These are phyloP conservation scores for Suillus weaverae DNA, from an alignment of 768 basidiomycete genomes.

Conservation along the genomic window DNA sequence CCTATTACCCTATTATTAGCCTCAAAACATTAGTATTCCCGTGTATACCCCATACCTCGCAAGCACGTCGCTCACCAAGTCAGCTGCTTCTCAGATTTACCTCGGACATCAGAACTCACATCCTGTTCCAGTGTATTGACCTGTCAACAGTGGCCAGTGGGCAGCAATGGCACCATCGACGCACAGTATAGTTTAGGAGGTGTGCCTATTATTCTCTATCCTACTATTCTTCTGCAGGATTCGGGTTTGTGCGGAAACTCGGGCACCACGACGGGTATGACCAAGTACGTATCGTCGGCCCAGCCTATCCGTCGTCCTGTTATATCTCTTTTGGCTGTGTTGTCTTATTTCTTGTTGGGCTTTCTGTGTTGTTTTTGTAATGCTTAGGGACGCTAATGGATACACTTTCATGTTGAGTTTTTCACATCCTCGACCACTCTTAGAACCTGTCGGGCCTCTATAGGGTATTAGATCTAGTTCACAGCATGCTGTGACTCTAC, in stretches of 20 bases:
- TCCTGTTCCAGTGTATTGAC: constrained; percentile 51
- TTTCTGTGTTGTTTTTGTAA: constrained; percentile 7
- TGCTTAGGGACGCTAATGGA: background rate
- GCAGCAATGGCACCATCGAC: constrained; percentile 60
- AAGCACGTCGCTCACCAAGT: constrained; percentile 58
- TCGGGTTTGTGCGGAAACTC: constrained; percentile 40
- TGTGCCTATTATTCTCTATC: constrained; percentile 55
- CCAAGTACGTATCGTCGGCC: constrained; percentile 11
- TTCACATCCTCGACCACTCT: background rate
- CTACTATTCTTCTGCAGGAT: constrained; percentile 32
- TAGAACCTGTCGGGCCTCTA: background rate
- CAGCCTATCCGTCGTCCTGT: background rate
- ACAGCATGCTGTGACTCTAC: background rate
- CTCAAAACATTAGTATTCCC: constrained; percentile 54
- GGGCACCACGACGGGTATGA: background rate
- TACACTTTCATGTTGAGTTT: background rate
- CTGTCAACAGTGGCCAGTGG: constrained; percentile 68
- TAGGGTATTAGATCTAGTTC: background rate
- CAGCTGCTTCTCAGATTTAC: constrained; percentile 23
- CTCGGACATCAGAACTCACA: constrained; percentile 5
- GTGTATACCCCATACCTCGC: constrained; percentile 56
- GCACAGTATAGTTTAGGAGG: constrained; percentile 68
- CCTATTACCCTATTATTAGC: constrained; percentile 36
- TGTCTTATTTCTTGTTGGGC: constrained; percentile 11
- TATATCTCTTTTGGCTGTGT: background rate